Percentiles rank a stretch among this genome's conserved stretches.
phyloP scores from a whole-genome alignment of 169 alveolate genomes.

The Theileria luwenshuni region DNA sequence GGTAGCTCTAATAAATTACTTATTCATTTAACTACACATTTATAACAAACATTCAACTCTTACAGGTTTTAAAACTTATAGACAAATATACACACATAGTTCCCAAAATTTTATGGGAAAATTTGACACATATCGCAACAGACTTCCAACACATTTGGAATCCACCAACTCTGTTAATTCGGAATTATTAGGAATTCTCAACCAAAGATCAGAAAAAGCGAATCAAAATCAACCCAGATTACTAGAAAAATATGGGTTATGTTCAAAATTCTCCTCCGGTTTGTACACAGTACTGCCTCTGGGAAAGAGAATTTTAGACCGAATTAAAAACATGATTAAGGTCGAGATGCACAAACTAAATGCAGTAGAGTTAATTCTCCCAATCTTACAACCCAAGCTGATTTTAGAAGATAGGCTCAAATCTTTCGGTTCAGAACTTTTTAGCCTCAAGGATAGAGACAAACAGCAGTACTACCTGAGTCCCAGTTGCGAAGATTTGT shows the following conservation, averaged over 20 bases:
- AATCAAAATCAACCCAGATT: not conserved
- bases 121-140: not conserved
- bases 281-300: constrained; percentile 42
- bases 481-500: constrained; percentile 64
- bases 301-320: constrained; percentile 38
- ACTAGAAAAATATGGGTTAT: constrained; percentile 34
- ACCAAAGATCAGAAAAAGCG: constrained; percentile 5
- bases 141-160: not conserved
- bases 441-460: constrained; percentile 20
- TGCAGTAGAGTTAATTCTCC: constrained; percentile 47
- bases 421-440: constrained; percentile 39
- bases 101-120: not conserved
- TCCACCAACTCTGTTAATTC: not conserved
- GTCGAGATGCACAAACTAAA: constrained; percentile 56
- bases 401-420: constrained; percentile 10
- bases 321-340: constrained; percentile 37
- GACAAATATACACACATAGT: not conserved
- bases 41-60: not conserved
- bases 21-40: not conserved
- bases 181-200: constrained; percentile 26
- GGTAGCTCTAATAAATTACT: not conserved
- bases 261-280: constrained; percentile 46
- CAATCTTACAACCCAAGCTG: constrained; percentile 40
- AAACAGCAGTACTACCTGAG: constrained; percentile 19
- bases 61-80: not conserved